A percentile compares a stretch with the other conserved stretches of the same genome.
These are phyloP conservation scores for Colletotrichum lentis DNA, from an alignment of 2,329 filamentous ascomycete genomes.

Conservation along the genomic window DNA sequence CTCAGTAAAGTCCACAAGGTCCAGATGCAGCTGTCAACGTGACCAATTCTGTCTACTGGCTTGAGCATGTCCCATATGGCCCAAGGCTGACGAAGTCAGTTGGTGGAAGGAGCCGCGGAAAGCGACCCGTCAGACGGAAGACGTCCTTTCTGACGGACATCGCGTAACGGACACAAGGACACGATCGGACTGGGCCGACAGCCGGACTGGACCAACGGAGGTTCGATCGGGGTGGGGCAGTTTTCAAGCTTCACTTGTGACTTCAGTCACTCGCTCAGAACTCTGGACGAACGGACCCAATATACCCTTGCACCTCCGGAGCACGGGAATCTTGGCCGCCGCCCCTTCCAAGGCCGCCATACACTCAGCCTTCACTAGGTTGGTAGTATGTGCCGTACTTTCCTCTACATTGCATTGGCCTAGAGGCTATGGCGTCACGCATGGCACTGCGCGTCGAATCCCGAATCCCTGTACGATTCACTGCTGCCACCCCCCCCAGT, in stretches of 20 bases:
- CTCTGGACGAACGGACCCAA: constrained; percentile 25
- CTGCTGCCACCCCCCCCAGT: neutral
- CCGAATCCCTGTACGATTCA: neutral
- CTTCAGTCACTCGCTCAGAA: neutral
- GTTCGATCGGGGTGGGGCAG: neutral
- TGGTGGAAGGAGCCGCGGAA: neutral
- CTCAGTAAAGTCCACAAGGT: neutral
- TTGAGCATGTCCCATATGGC: neutral
- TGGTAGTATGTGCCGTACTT: neutral
- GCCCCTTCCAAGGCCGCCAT: neutral
- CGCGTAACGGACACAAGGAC: neutral
- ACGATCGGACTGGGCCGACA: constrained; percentile 1
- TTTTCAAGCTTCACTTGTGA: neutral
- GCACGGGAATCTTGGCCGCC: neutral
- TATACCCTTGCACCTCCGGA: neutral
- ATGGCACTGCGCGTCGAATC: neutral
- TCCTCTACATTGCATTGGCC: neutral
- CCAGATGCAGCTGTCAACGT: neutral
- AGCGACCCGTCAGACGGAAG: neutral
- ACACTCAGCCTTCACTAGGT: neutral
- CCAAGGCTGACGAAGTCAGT: neutral
- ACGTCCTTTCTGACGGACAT: neutral
- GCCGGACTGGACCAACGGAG: constrained; percentile 28
- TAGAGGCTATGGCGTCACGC: neutral
- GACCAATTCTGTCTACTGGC: neutral